Conservation (phyloP, 2,329 filamentous ascomycete genomes). For the Gnomoniopsis smithogilvyi region DNA sequence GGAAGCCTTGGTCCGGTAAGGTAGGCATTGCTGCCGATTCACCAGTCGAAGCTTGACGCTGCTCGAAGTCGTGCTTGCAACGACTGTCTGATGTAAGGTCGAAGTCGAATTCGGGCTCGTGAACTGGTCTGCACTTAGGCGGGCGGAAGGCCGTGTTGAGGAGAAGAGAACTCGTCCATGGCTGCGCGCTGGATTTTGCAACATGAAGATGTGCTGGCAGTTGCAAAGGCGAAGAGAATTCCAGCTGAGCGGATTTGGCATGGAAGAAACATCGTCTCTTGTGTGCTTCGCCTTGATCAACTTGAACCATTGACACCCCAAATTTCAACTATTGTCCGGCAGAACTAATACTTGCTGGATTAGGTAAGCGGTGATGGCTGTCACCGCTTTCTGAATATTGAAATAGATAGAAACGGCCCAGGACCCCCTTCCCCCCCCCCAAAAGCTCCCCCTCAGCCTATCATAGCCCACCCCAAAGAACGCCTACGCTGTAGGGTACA, state of each 20-base stretch:
- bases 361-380: too few relatives aligned
- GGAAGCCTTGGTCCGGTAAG: background rate
- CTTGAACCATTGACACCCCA: background rate
- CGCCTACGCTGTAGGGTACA: too few relatives aligned
- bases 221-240: background rate
- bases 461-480: too few relatives aligned
- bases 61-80: too few relatives aligned
- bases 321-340: background rate
- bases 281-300: background rate
- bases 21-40: background rate
- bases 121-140: background rate
- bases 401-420: too few relatives aligned
- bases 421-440: too few relatives aligned
- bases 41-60: too few relatives aligned
- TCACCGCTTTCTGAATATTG: too few relatives aligned
- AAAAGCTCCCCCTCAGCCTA: too few relatives aligned
- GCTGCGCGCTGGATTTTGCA: constrained; percentile 1
- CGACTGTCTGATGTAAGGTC: background rate
- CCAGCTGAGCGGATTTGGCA: background rate
- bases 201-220: constrained; percentile 6
- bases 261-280: background rate
- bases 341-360: background rate
- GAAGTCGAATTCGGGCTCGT: background rate
- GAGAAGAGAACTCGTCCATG: constrained; percentile 13
- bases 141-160: constrained; percentile 1